A percentile compares a stretch with the other conserved stretches of the same genome.
Conservation (phyloP, 345 rosid genomes). For the Firmiana major region DNA sequence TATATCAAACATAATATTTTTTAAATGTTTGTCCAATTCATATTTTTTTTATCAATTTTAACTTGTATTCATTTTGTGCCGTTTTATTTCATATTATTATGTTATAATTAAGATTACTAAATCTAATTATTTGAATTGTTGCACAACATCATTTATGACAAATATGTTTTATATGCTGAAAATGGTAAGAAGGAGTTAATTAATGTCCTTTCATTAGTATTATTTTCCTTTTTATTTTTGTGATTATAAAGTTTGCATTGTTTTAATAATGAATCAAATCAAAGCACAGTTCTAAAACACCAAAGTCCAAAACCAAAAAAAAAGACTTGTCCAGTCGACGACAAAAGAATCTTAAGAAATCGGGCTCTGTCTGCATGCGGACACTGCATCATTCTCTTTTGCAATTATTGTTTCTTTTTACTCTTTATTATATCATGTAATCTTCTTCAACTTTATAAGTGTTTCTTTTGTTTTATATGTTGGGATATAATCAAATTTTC, state of each 20-base stretch:
- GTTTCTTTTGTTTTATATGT: not conserved
- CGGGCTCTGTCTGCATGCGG: not conserved
- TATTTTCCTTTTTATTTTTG: too few species aligned
- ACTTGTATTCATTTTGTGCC: too few species aligned
- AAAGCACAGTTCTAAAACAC: not conserved
- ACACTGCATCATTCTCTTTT: not conserved
- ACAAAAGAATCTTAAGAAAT: constrained; percentile 9
- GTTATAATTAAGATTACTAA: too few species aligned
- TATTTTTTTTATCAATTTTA: too few species aligned
- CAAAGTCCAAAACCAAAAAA: not conserved
- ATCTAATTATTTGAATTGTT: too few species aligned
- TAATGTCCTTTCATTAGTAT: too few species aligned
- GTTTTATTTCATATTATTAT: too few species aligned
- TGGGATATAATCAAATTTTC: not conserved
- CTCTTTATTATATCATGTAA: not conserved
- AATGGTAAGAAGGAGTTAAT: too few species aligned
- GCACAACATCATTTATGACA: too few species aligned
- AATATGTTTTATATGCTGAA: too few species aligned
- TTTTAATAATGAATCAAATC: not conserved
- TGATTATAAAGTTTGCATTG: not conserved
- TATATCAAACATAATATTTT: too few species aligned
- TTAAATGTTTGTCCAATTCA: too few species aligned
- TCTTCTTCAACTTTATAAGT: not conserved
- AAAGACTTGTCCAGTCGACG: not conserved
- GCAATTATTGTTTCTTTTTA: not conserved